phyloP scores from a whole-genome alignment of 345 rosid species.

The Eucalyptus erythrocorys region DNA sequence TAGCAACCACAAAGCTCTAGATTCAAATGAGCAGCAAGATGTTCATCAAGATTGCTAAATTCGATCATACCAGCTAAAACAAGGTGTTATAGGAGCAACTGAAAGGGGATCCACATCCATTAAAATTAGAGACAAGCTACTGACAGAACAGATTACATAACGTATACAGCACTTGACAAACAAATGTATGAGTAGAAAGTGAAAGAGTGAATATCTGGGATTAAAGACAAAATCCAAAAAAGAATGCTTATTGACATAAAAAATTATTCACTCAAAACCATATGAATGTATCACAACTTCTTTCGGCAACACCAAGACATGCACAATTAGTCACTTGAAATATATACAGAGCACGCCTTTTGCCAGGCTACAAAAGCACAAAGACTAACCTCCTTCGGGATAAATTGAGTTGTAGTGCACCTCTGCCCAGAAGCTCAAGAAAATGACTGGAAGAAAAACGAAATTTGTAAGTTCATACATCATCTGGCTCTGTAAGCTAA shows the following conservation, averaged over 20 bases:
- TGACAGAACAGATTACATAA: neutral
- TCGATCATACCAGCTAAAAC: neutral
- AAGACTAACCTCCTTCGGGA: constrained; percentile 59
- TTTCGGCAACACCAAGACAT: neutral
- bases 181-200: neutral
- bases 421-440: constrained; percentile 94
- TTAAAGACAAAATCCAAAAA: neutral
- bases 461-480: neutral
- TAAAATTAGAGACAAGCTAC: neutral
- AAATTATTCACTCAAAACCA: neutral
- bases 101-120: neutral
- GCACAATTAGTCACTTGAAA: neutral
- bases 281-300: neutral
- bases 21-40: neutral
- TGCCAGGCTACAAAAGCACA: neutral
- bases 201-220: neutral
- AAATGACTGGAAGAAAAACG: constrained; percentile 44
- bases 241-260: neutral
- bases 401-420: constrained; percentile 96
- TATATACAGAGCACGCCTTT: neutral
- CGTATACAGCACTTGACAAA: neutral
- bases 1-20: neutral
- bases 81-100: neutral
- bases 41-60: neutral
- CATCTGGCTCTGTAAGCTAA: neutral